phyloP scores from a whole-genome alignment of 352 stramenopile genomes.

The Phytophthora capsici region DNA sequence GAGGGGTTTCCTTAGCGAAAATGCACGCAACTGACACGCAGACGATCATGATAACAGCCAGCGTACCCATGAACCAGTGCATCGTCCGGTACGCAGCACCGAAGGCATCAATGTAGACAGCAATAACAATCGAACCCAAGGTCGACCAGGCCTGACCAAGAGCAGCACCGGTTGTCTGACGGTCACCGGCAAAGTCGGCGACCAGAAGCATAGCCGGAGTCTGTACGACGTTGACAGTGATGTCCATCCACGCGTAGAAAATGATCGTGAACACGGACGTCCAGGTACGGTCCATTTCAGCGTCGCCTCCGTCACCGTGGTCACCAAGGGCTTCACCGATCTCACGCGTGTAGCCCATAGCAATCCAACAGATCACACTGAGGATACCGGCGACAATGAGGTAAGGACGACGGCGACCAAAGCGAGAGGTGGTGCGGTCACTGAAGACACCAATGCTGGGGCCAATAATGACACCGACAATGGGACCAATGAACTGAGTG shows the following conservation, averaged over 20 bases:
- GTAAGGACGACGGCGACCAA: conserved; percentile 47
- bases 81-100: conserved; percentile 49
- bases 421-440: conserved; percentile 45
- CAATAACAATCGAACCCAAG: conserved; percentile 27
- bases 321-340: conserved; percentile 34
- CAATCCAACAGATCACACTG: conserved; percentile 53
- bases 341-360: conserved; percentile 58
- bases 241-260: conserved; percentile 42
- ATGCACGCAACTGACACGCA: conserved; percentile 35
- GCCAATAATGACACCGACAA: conserved; percentile 33
- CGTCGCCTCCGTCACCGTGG: conserved; percentile 7
- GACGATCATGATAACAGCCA: conserved; percentile 47
- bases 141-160: conserved; percentile 51
- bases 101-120: conserved; percentile 51
- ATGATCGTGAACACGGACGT: conserved; percentile 35
- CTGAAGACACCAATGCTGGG: conserved; percentile 38
- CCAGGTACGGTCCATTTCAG: conserved; percentile 26
- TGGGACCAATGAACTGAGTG: conserved; percentile 34
- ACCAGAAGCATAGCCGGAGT: conserved; percentile 32
- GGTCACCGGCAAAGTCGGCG: conserved; percentile 55
- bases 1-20: conserved; percentile 43
- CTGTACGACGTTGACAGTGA: conserved; percentile 38
- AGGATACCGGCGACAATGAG: conserved; percentile 43
- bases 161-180: conserved; percentile 52
- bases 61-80: conserved; percentile 46